Percentiles rank a stretch among this genome's conserved stretches.
Conservation (phyloP, 2,329 filamentous ascomycete species). For the Phaeosphaeria sp. region DNA sequence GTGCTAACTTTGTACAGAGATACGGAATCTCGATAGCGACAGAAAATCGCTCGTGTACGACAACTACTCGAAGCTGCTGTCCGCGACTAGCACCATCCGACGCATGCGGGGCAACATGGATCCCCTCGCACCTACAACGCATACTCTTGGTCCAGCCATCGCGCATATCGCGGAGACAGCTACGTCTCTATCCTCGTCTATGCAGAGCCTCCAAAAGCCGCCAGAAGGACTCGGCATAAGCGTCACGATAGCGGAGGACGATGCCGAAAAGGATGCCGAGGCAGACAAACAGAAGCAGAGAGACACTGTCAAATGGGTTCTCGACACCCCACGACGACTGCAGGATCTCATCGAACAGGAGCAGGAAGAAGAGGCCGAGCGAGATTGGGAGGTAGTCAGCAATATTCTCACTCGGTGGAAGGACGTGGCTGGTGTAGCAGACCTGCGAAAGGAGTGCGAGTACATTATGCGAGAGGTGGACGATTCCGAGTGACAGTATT, state of each 20-base stretch:
- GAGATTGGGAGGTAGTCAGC: constrained; percentile 55
- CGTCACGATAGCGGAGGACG: constrained; percentile 29
- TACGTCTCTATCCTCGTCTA: constrained; percentile 47
- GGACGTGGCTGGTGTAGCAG: constrained; percentile 51
- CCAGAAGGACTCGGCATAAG: constrained; percentile 33
- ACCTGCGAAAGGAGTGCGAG: constrained; percentile 49
- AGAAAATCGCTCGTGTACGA: constrained; percentile 97
- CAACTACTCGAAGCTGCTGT: constrained; percentile 96
- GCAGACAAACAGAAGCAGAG: constrained; percentile 52
- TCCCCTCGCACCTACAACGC: constrained; percentile 75
- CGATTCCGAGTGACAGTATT: constrained; percentile 28
- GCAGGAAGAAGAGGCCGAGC: constrained; percentile 65
- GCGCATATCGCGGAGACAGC: constrained; percentile 74
- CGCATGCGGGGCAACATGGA: constrained; percentile 88
- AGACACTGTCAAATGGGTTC: constrained; percentile 67
- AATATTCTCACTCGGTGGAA: constrained; percentile 53
- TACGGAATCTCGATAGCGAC: constrained; percentile 89
- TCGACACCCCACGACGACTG: constrained; percentile 68
- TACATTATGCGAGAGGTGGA: constrained; percentile 36
- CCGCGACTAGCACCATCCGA: constrained; percentile 94
- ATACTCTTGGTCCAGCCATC: constrained; percentile 75
- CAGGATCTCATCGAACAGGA: constrained; percentile 66
- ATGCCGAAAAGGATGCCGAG: constrained; percentile 28
- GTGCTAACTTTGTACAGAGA: constrained; percentile 61
- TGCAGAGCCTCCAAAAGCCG: constrained; percentile 37